phyloP scores from a whole-genome alignment of 441 rosid species.

The Kokia cookei region DNA sequence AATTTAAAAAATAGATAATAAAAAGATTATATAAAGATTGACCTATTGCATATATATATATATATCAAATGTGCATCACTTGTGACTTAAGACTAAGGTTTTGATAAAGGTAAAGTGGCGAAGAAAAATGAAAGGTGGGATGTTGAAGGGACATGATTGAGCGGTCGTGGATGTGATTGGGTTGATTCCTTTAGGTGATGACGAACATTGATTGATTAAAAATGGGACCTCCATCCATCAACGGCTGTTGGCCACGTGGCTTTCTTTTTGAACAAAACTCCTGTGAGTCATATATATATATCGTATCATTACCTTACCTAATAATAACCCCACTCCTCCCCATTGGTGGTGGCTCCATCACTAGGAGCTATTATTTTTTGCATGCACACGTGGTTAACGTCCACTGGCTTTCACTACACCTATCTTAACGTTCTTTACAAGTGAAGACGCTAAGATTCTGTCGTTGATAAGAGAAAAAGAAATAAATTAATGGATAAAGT shows the following conservation, averaged over 20 bases:
- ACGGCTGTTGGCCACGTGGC: constrained; percentile 8
- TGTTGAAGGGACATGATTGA: neutral
- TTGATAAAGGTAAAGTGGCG: neutral
- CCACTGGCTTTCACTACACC: constrained; percentile 7
- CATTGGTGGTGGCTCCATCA: neutral
- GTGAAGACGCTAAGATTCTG: neutral
- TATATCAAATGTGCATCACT: neutral
- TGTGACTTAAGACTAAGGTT: constrained; percentile 5
- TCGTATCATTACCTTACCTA: neutral
- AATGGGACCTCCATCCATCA: constrained; percentile 14
- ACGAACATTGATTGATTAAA: constrained; percentile 1
- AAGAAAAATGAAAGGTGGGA: neutral
- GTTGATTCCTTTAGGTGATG: neutral
- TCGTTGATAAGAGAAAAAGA: too few species aligned
- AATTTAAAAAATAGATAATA: too few species aligned
- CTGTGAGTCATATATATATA: neutral
- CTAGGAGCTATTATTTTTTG: neutral
- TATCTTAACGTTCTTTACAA: neutral
- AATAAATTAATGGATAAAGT: too few species aligned
- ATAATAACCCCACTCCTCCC: neutral
- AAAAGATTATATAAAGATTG: too few species aligned
- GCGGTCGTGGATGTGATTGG: constrained; percentile 15
- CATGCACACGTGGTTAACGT: constrained; percentile 16
- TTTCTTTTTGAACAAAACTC: constrained; percentile 9
- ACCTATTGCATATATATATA: too few species aligned